Conservation (phyloP, 768 basidiomycete genomes). For the Psilocybe azurescens region DNA sequence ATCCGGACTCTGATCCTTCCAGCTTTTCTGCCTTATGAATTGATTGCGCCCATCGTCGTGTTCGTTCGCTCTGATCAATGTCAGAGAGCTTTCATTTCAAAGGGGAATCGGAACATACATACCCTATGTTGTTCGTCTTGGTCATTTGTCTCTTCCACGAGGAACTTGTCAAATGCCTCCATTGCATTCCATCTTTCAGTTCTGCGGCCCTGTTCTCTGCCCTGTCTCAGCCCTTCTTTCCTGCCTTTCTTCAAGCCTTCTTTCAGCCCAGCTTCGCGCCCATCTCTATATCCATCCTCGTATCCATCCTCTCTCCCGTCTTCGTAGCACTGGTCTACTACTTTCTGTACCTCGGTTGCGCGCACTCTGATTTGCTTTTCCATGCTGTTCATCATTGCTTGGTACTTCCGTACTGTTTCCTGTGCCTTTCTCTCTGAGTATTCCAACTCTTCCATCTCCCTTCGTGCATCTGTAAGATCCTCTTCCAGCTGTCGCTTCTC, state of each 20-base stretch:
- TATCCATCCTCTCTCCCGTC: slow-evolving; percentile 50
- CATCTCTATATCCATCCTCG: slow-evolving; percentile 50
- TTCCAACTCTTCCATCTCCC: slow-evolving; percentile 48
- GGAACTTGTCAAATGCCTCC: slow-evolving; percentile 62
- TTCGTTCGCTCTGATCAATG: slow-evolving; percentile 27
- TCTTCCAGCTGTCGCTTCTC: slow-evolving; percentile 40
- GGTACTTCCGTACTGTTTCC: slow-evolving; percentile 47
- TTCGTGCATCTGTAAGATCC: slow-evolving; percentile 41
- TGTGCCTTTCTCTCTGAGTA: slow-evolving; percentile 40
- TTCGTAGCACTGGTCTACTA: slow-evolving; percentile 49
- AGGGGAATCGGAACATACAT: slow-evolving; percentile 3
- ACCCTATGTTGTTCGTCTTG: slow-evolving; percentile 22
- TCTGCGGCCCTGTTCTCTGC: slow-evolving; percentile 45
- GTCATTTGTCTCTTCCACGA: slow-evolving; percentile 46
- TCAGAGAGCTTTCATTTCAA: neutral
- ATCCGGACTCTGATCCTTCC: slow-evolving; percentile 13
- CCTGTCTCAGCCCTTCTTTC: slow-evolving; percentile 45
- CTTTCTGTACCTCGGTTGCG: slow-evolving; percentile 46
- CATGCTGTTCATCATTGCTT: slow-evolving; percentile 48
- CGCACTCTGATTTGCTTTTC: slow-evolving; percentile 47
- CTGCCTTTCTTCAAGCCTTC: slow-evolving; percentile 49
- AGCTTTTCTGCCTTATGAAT: slow-evolving; percentile 28
- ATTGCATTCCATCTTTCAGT: slow-evolving; percentile 60
- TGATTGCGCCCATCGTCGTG: slow-evolving; percentile 41
- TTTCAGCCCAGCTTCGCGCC: slow-evolving; percentile 47